Base-by-base conservation (phyloP, 2,329 filamentous ascomycete genomes). In the Trichophyton rubrum region DNA sequence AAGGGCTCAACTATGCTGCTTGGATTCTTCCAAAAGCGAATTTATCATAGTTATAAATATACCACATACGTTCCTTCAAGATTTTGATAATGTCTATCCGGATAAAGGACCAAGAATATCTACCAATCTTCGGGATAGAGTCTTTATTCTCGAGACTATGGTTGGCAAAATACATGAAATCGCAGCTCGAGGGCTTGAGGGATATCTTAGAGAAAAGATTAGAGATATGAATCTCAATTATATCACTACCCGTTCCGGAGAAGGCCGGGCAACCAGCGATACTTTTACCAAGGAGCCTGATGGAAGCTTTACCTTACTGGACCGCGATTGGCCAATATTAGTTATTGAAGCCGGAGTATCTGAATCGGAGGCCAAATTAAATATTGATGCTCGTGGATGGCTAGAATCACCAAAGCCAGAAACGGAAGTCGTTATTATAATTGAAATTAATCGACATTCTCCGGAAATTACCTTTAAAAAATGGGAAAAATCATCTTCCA, bases 381-480 rank as follows among this genome's bases (percentile, higher is more conserved):
- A 58, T 13, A 33, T 60, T 33, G 61, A 62, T 11, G 61, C 61
- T 13, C 38, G 60, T 15, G 24, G 40, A 22, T 62, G 61, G 61
- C 53, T 62, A 2, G 61, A 60, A 43, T 41, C 58, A 8, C 51
- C 35, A 27, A 9, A n/a, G 15, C 60, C 61, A 11, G n/a, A 33
- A 3, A 53, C 56, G 5, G 9, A 60, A 11, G 17, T 62, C 27
- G 61, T 49, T 17, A 22, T 62, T 22, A 62, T 55, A 7, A 56
- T 62, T 0, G 60, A 62, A 43, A 49, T 58, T 8, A 24, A 62
- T 11, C 58, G 27, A 13, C 40, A 6, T 8, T 5, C 41, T 8
- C 61, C 61, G 11, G 41, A 51, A 20, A 60, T 62, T 9, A 35
- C 30, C n/a, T 55, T 55, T 27, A 11, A 55, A 3, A 15, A 15